phyloP scores from a whole-genome alignment of 345 rosid species.

The Erucastrum elatum region DNA sequence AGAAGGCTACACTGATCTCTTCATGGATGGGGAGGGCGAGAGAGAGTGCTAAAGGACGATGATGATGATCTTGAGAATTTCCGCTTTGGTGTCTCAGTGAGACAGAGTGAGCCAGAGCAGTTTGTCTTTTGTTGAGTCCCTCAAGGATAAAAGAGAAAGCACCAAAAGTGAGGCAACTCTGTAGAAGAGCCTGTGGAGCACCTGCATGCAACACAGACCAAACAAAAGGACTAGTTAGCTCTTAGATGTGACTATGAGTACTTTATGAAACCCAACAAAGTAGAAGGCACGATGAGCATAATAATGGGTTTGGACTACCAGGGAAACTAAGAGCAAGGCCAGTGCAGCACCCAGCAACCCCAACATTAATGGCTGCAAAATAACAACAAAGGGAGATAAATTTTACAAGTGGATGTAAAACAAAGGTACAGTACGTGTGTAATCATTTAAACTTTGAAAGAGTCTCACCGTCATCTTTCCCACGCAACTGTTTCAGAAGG shows the following conservation, averaged over 20 bases:
- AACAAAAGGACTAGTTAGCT: neutral
- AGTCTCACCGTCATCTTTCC: conserved; percentile 87
- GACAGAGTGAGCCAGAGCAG: conserved; percentile 71
- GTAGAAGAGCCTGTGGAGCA: conserved; percentile 67
- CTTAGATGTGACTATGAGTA: no score
- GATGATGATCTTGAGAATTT: conserved; percentile 23
- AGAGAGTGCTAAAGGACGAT: conserved; percentile 42
- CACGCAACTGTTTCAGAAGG: conserved; percentile 75
- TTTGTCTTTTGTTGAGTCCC: conserved; percentile 74
- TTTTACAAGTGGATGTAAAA: neutral
- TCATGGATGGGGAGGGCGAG: conserved; percentile 64
- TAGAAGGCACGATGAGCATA: neutral
- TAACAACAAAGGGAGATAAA: neutral
- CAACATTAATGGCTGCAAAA: conserved; percentile 75
- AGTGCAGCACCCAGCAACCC: conserved; percentile 91
- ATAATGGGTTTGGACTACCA: conserved; percentile 44
- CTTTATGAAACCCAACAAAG: neutral
- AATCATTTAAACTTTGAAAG: neutral
- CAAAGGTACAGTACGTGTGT: no score
- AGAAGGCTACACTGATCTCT: conserved; percentile 66
- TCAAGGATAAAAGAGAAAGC: conserved; percentile 81
- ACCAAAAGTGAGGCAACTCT: conserved; percentile 82
- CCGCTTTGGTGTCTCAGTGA: conserved; percentile 38
- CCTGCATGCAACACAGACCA: conserved; percentile 41
- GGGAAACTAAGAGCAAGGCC: conserved; percentile 86